Base-by-base conservation (phyloP, 768 basidiomycete genomes). In the Antrodiella citrinella region DNA sequence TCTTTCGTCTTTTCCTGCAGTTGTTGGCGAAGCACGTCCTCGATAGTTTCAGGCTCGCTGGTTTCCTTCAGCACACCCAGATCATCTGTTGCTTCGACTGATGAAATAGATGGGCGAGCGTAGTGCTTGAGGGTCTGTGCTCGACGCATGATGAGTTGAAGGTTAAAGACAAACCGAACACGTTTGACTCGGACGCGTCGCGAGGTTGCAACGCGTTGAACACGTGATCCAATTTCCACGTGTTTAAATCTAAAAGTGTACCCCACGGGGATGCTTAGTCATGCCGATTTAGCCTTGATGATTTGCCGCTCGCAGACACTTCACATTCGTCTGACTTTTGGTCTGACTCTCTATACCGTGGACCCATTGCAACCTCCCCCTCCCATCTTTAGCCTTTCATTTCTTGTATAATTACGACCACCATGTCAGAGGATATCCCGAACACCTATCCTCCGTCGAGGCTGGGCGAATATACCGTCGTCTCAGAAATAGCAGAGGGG, bases 381-480 rank as follows among this genome's bases (percentile, higher is more conserved):
- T 35, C 30, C 30, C 15, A 7, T 15, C 15, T 35, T 15, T 35
- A 35, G 7, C 30, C 30, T 35, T 35, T 35, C 30, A 35, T 35
- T 7, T 35, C 30, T 15, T 35, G 30, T 35, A 7, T 15, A 35
- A 7, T 35, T 35, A 7, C 7, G 30, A 7, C 30, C 30, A 63
- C 49, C 51, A 65, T 59, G 59, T 55, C 58, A 40, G 60, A 62
- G 47, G 61, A 59, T 10, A 53, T 61, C 19, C 59, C 57, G 10
- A 48, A 61, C 13, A 56, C 57, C 38, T 79, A 72, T 59, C 70
- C 85, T 11, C 72, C 84, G 9, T 80, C 83, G 13, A 85, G 84
- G 71, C 81, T 96, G 25, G 93, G 95, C 42, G 88, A 94, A 71
- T 97, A 97, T 68, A 86, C 80, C 39, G 81, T 98, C 51, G 78